Evolutionary conservation across 257 asterid species (phyloP).

Genomic region (Schizonepeta tenuifolia): DNA sequence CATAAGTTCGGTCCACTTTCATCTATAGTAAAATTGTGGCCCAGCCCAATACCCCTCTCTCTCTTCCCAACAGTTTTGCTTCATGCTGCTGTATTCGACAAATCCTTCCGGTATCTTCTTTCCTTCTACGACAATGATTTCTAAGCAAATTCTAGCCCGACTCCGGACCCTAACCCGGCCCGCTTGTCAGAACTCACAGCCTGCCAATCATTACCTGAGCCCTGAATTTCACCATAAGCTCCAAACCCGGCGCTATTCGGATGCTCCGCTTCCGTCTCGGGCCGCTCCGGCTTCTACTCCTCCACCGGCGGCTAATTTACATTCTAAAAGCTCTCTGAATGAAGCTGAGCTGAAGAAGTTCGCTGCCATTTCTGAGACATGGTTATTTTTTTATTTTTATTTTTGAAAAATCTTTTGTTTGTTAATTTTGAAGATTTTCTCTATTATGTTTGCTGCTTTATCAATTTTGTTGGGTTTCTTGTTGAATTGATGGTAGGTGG

Average conservation of each 20-base stretch:
- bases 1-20: background rate
- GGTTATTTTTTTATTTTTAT: slow-evolving; percentile 53
- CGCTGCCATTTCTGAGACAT: slow-evolving; percentile 73
- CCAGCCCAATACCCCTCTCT: slow-evolving; percentile 19
- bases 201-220: slow-evolving; percentile 13
- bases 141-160: slow-evolving; percentile 50
- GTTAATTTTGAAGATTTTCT: background rate
- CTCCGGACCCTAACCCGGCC: slow-evolving; percentile 41
- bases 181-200: background rate
- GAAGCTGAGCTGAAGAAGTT: slow-evolving; percentile 70
- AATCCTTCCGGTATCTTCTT: background rate
- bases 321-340: slow-evolving; percentile 64
- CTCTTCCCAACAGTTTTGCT: background rate
- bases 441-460: background rate
- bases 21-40: background rate
- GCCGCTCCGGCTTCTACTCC: slow-evolving; percentile 31
- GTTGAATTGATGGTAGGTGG: slow-evolving; percentile 67
- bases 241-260: slow-evolving; percentile 49
- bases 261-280: slow-evolving; percentile 43
- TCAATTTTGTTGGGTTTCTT: background rate
- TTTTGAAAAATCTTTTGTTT: background rate
- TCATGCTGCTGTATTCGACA: background rate
- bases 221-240: slow-evolving; percentile 16
- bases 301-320: slow-evolving; percentile 31
- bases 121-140: slow-evolving; percentile 44